Conservation (phyloP, 148 eudicot species). For the Rheum nobile region DNA sequence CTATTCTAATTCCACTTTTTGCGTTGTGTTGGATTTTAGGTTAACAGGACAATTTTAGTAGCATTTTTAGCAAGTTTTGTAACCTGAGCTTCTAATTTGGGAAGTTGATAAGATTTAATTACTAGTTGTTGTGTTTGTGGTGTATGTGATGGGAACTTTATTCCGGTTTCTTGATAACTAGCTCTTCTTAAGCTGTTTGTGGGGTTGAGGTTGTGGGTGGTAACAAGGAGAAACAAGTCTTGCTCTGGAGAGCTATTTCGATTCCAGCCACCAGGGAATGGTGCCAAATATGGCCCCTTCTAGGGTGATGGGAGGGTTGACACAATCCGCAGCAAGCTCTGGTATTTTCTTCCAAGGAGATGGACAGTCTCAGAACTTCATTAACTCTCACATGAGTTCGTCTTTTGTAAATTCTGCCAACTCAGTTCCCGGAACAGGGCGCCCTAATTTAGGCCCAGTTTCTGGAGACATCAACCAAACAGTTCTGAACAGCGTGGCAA, state of each 20-base stretch:
- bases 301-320: constrained; percentile 59
- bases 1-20: background rate
- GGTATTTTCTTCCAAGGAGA: constrained; percentile 88
- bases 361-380: constrained; percentile 48
- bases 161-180: background rate
- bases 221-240: constrained; percentile 12
- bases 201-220: background rate
- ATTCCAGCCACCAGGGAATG: constrained; percentile 43
- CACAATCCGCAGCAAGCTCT: constrained; percentile 77
- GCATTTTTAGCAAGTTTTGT: constrained; percentile 18
- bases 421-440: constrained; percentile 46
- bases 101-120: constrained; percentile 6
- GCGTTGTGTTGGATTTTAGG: background rate
- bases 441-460: constrained; percentile 42
- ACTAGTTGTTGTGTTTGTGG: background rate
- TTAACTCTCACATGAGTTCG: constrained; percentile 64
- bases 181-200: background rate
- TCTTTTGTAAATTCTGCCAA: constrained; percentile 63
- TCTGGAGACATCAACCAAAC: constrained; percentile 56
- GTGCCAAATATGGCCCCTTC: constrained; percentile 64
- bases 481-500: constrained; percentile 58
- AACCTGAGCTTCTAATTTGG: constrained; percentile 19
- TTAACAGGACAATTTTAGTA: constrained; percentile 5
- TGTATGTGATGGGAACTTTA: background rate
- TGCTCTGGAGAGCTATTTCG: constrained; percentile 56